These are phyloP conservation scores for Sequoia sempervirens DNA, from an alignment of 75 land plant genomes.

Conservation along the genomic window DNA sequence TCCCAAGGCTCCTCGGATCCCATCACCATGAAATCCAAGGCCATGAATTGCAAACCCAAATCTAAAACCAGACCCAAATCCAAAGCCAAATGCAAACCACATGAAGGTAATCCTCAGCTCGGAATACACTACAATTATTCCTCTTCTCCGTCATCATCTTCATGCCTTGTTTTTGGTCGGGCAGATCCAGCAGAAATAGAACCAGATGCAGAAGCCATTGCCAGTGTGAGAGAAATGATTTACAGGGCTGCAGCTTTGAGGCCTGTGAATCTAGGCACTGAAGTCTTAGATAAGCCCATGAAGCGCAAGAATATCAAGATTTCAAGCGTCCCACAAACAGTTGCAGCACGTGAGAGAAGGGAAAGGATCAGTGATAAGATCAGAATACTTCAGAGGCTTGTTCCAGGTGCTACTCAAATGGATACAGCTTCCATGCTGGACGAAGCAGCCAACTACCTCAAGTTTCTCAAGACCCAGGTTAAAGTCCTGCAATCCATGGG, in stretches of 20 bases:
- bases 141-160: neutral
- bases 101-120: neutral
- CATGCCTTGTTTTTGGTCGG: constrained; percentile 1
- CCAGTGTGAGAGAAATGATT: constrained; percentile 70
- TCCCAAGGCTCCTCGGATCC: constrained; percentile 2
- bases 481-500: constrained; percentile 20
- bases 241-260: constrained; percentile 65
- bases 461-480: constrained; percentile 68
- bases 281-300: constrained; percentile 36
- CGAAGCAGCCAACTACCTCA: constrained; percentile 61
- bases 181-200: constrained; percentile 9
- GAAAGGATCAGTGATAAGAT: constrained; percentile 49
- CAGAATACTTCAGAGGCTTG: constrained; percentile 39
- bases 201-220: constrained; percentile 55
- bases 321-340: constrained; percentile 56
- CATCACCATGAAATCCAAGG: neutral
- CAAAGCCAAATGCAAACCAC: neutral
- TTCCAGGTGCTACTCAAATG: constrained; percentile 53
- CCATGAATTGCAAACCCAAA: neutral
- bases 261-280: constrained; percentile 43
- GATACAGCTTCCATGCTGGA: constrained; percentile 69
- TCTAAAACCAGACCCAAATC: neutral
- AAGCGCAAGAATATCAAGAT: constrained; percentile 51
- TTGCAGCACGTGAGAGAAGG: constrained; percentile 45
- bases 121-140: neutral